phyloP scores from a whole-genome alignment of 2,329 filamentous ascomycete species.

The Clonostachys byssicola region DNA sequence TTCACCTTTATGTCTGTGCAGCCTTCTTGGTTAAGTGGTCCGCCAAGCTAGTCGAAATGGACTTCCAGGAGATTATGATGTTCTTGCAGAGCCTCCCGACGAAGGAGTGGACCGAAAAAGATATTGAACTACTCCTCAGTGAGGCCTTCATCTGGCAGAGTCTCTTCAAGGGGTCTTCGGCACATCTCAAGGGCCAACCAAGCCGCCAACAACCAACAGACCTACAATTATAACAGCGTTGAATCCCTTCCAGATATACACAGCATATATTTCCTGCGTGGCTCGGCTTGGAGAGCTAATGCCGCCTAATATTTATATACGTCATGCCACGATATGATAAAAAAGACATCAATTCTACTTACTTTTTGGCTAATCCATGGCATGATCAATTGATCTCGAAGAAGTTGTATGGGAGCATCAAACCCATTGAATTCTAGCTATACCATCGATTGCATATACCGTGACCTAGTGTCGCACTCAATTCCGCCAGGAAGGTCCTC shows the following conservation, averaged over 20 bases:
- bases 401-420: too few relatives aligned
- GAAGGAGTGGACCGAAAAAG: constrained; percentile 93
- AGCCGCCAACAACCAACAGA: constrained; percentile 26
- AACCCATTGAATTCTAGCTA: too few relatives aligned
- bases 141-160: constrained; percentile 99
- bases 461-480: too few relatives aligned
- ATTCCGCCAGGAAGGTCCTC: too few relatives aligned
- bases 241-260: too few relatives aligned
- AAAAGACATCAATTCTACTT: not conserved
- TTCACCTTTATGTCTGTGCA: constrained; percentile 96
- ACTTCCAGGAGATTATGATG: constrained; percentile 99
- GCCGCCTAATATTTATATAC: not conserved
- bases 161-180: constrained; percentile 89
- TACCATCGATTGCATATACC: too few relatives aligned
- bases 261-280: not conserved
- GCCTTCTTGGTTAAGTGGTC: constrained; percentile 99
- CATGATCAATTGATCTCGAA: too few relatives aligned
- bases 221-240: constrained; percentile 22
- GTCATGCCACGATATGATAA: not conserved
- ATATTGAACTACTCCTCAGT: constrained; percentile 90
- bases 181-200: constrained; percentile 66
- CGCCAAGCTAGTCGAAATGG: constrained; percentile 90
- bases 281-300: not conserved
- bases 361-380: too few relatives aligned
- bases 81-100: constrained; percentile 94